Evolutionary conservation across 352 stramenopile genomes (phyloP), one percentile per base, ranked within the genome.

Genomic region (Globisporangium echinulatum): DNA sequence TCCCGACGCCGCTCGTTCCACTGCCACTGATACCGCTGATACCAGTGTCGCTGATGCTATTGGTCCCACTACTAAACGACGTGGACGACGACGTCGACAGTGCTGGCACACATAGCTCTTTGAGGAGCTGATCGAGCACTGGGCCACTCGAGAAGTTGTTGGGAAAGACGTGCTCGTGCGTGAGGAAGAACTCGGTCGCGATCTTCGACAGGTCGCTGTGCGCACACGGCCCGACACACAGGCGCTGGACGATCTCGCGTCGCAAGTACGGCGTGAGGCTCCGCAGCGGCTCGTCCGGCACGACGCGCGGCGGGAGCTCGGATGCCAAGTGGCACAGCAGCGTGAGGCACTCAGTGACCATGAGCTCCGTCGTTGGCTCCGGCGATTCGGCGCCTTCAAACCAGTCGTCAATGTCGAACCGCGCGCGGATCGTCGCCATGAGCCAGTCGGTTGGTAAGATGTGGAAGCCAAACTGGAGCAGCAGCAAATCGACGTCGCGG

Each of bases 151-250:
- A 91, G 49, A 95, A 88, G 40, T 80, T 90, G 42, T 57, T 69
- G 1, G 80, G 66, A 59, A 89, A 82, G n/a, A 92, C 59, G 43
- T 90, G 88, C 46, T 94, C 85, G 17, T 89, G 82, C 15, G 66
- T 75, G 6, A 77, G 57, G 66, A 91, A 92, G 64, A 92, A 92
- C 53, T 94, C 85, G 37, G 83, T 90, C 36, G 78, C 71, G 58
- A 89, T 88, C 68, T 95, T 95, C 11, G 83, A 90, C 37, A 95
- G 54, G 48, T 95, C 85, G 39, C 82, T 92, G 62, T 95, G 84
- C 7, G 80, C 85, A 44, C 82, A 93, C 7, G 85, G 79, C 11
- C 83, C 85, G 9, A 92, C 81, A 17, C 85, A 92, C 9, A 95
- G 67, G 9, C 85, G 85, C 61, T 91, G 82, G 46, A 93, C 75